Conservation (phyloP, 2,329 filamentous ascomycete genomes). For the Fusarium hainanense region DNA sequence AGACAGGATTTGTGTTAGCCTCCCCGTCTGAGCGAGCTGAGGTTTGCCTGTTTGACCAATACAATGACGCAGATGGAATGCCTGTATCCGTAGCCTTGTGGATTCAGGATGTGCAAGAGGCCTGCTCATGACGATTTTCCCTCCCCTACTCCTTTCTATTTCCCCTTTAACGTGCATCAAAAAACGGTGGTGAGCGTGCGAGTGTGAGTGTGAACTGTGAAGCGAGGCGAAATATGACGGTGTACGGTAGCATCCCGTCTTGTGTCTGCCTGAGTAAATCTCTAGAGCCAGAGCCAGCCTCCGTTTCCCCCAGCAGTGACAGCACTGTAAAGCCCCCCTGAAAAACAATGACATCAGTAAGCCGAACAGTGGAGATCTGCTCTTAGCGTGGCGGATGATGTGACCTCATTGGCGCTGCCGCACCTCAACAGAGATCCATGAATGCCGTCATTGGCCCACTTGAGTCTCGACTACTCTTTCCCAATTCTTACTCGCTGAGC, state of each 20-base stretch:
- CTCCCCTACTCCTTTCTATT: background rate
- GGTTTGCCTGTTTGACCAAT: slow-evolving; percentile 19
- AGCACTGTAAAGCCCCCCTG: slow-evolving; percentile 1
- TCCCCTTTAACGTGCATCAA: slow-evolving; percentile 15
- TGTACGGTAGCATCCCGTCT: slow-evolving; percentile 21
- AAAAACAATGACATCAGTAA: slow-evolving; percentile 42
- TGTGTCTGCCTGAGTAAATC: background rate
- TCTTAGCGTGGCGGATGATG: slow-evolving; percentile 27
- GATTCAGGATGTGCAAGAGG: slow-evolving; percentile 13
- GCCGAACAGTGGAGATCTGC: background rate
- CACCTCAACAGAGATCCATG: background rate
- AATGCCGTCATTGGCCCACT: slow-evolving; percentile 45
- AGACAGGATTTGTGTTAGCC: slow-evolving; percentile 8
- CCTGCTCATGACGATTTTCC: slow-evolving; percentile 25
- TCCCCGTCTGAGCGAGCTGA: background rate
- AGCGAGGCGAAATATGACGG: slow-evolving; percentile 37
- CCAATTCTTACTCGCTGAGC: slow-evolving; percentile 22
- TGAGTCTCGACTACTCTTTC: slow-evolving; percentile 8
- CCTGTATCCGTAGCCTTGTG: slow-evolving; percentile 30
- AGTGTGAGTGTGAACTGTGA: background rate
- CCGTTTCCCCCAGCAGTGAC: background rate
- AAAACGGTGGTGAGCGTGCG: background rate
- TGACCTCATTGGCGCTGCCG: slow-evolving; percentile 43
- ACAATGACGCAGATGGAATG: slow-evolving; percentile 40
- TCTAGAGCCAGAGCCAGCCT: slow-evolving; percentile 1